These are phyloP conservation scores for Trichoderma reesei DNA, from an alignment of 495 filamentous ascomycete species.

Conservation along the genomic window DNA sequence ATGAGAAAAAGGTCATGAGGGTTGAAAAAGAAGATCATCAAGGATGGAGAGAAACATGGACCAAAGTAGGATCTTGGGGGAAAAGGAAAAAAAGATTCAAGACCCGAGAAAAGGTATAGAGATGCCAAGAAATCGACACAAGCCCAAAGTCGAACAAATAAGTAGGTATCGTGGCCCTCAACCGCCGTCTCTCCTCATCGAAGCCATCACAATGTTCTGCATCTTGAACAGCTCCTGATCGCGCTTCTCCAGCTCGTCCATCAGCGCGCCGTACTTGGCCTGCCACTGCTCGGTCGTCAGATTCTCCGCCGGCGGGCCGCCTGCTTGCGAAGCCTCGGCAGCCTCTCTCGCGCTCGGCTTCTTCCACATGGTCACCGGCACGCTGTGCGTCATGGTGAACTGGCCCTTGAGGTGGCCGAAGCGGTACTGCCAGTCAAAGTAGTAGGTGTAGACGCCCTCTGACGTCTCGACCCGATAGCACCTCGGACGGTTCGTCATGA, in stretches of 20 bases:
- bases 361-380: constrained; percentile 29
- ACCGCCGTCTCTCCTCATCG: constrained; percentile 11
- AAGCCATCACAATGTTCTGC: constrained; percentile 18
- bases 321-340: constrained; percentile 20
- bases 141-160: no score
- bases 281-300: constrained; percentile 14
- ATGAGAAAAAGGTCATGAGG: no score
- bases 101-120: neutral
- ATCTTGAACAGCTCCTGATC: constrained; percentile 23
- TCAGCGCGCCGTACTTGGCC: constrained; percentile 28
- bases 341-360: constrained; percentile 20
- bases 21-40: no score
- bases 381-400: constrained; percentile 40
- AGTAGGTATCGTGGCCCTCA: neutral
- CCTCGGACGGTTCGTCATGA: constrained; percentile 29
- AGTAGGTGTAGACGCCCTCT: constrained; percentile 29
- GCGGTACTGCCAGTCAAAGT: constrained; percentile 36
- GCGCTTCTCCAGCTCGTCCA: constrained; percentile 19
- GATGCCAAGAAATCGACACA: neutral
- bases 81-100: no score
- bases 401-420: constrained; percentile 33
- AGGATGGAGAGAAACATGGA: no score
- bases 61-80: no score
- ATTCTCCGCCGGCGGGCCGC: neutral
- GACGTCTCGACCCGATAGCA: constrained; percentile 31